Conservation (phyloP, 1,284 basidiomycete species). For the Melampsora larici-populina region DNA sequence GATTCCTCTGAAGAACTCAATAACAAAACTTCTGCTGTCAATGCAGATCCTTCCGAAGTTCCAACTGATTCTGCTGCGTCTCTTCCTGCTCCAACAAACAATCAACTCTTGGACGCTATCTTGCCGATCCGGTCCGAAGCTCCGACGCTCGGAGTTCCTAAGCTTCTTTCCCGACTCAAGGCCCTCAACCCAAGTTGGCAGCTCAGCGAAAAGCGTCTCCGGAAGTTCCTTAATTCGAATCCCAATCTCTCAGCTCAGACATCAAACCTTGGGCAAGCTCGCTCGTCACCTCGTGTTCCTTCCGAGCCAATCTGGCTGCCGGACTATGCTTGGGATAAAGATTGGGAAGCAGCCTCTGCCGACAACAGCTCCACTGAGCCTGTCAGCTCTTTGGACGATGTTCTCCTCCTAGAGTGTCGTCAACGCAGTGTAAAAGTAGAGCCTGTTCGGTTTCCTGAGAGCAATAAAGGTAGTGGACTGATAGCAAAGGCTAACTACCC, state of each 20-base stretch:
- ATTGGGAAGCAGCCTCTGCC: slow-evolving; percentile 40
- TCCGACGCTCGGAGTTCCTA: slow-evolving; percentile 35
- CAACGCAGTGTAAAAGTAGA: slow-evolving; percentile 36
- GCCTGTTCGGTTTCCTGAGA: slow-evolving; percentile 38
- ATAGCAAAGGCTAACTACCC: slow-evolving; percentile 34
- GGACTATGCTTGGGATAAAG: slow-evolving; percentile 41
- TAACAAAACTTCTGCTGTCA: background rate
- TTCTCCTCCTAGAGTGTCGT: slow-evolving; percentile 35
- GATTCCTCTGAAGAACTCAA: slow-evolving; percentile 2
- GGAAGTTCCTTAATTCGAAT: slow-evolving; percentile 36
- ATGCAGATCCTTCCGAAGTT: background rate
- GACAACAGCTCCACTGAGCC: slow-evolving; percentile 31
- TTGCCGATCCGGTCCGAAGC: slow-evolving; percentile 14
- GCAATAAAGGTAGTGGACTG: slow-evolving; percentile 40
- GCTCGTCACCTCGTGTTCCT: slow-evolving; percentile 16
- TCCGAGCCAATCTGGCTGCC: slow-evolving; percentile 40
- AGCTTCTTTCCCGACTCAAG: slow-evolving; percentile 35
- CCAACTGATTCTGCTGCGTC: background rate
- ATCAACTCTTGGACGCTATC: slow-evolving; percentile 29
- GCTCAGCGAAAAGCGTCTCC: slow-evolving; percentile 36
- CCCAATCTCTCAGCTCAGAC: slow-evolving; percentile 19
- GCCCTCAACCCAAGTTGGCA: slow-evolving; percentile 37
- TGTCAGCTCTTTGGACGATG: slow-evolving; percentile 37
- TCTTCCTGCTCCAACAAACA: slow-evolving; percentile 13
- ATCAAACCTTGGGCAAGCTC: background rate